These are phyloP conservation scores for Podospora fimiseda DNA, from an alignment of 495 filamentous ascomycete genomes.

Conservation along the genomic window DNA sequence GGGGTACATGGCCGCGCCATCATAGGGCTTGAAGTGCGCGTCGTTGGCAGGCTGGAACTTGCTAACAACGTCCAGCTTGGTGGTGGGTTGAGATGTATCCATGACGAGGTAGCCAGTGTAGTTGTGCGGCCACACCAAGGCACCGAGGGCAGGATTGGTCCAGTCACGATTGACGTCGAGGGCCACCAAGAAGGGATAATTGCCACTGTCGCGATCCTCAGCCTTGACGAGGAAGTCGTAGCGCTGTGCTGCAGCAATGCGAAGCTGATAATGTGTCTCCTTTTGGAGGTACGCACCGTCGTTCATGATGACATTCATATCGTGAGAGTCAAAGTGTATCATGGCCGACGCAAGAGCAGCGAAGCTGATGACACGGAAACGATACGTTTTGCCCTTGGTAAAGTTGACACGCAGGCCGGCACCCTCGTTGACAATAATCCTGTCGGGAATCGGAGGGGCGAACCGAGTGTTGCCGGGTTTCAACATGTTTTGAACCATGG, in stretches of 20 bases:
- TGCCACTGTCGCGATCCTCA: slow-evolving; percentile 32
- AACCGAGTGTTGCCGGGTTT: slow-evolving; percentile 44
- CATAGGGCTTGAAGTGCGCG: slow-evolving; percentile 51
- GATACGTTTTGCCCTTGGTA: slow-evolving; percentile 66
- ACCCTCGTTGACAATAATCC: slow-evolving; percentile 61
- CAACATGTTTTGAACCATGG: slow-evolving; percentile 49
- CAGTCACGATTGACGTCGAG: slow-evolving; percentile 44
- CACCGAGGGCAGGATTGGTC: slow-evolving; percentile 22
- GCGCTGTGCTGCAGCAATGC: slow-evolving; percentile 56
- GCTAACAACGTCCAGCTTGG: slow-evolving; percentile 40
- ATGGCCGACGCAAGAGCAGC: slow-evolving; percentile 55
- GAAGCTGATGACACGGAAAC: slow-evolving; percentile 68
- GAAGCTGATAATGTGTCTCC: slow-evolving; percentile 29
- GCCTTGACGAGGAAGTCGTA: slow-evolving; percentile 51
- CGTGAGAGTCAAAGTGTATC: slow-evolving; percentile 57
- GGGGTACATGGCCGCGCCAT: slow-evolving; percentile 40
- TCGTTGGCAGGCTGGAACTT: slow-evolving; percentile 60
- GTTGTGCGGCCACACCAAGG: slow-evolving; percentile 31
- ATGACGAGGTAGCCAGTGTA: slow-evolving; percentile 58
- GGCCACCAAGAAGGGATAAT: slow-evolving; percentile 52
- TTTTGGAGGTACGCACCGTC: slow-evolving; percentile 39
- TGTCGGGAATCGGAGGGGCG: slow-evolving; percentile 55
- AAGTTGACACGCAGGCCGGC: slow-evolving; percentile 52
- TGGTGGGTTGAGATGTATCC: slow-evolving; percentile 48
- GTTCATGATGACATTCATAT: slow-evolving; percentile 54